Evolutionary conservation across 2,329 filamentous ascomycete genomes (phyloP), one percentile per base, ranked within the genome.

Genomic region (Botrytis cinerea): DNA sequence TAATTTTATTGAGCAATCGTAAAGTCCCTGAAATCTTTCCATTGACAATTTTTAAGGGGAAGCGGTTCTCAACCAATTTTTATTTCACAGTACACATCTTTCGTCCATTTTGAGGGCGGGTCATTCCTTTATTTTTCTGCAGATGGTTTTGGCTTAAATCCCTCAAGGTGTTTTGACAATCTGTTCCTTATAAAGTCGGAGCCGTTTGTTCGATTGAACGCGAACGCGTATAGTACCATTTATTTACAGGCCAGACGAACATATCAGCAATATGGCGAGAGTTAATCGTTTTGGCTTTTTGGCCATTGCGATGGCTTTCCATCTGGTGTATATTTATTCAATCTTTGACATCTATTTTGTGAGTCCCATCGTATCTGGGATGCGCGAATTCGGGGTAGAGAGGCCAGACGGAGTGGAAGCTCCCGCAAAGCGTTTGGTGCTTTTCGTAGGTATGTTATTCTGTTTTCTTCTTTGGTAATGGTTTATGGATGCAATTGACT

Each of bases 341-440:
- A 98, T 98, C 80, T 99, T 99, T 84, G 95, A 98, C 83, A 96
- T 98, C 76, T 98, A 99, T 84, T 99, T 99, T 81, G 94, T 98
- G 81, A 98, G 94, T 82, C 96, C 96, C 35, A 96, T 99, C 78
- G 96, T 98, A 72, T 93, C 92, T 85, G 96, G 96, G 81, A 99
- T 99, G 96, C 90, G 88, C 80, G 88, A 94, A 74, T 95, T 94
- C 83, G 84, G 86, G 63, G 86, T 97, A 54, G 89, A 94, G 74
- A 87, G 91, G 72, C 84, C 88, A 57, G 78, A 83, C 60, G 83
- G 84, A 70, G 82, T 83, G 69, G 90, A 91, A 82, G 89, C 95
- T 35, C 96, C 96, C 1, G 95, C 97, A 8, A 93, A 96, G 82
- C 90, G 96, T 76, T 87, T 99, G 73, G 92, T 99, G 67, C 88